Evolutionary conservation across 2,329 filamentous ascomycete species (phyloP).

Genomic region (Helotiales sp.): DNA sequence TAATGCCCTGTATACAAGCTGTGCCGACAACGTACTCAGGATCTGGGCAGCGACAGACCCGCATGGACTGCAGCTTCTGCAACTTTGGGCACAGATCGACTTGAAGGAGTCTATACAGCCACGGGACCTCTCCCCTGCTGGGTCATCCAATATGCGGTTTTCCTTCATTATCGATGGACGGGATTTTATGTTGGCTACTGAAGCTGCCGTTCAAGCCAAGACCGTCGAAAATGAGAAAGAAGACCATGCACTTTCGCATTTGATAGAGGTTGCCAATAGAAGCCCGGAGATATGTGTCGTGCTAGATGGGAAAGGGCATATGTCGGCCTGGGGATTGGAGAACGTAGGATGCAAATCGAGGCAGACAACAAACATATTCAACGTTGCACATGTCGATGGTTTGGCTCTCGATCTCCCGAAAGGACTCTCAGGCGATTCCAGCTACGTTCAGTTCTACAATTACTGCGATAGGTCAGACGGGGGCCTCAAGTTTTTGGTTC

Average conservation of each 20-base stretch:
- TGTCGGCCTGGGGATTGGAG: conserved; percentile 92
- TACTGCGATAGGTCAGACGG: conserved; percentile 69
- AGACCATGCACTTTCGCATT: conserved; percentile 75
- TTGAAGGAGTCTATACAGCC: conserved; percentile 67
- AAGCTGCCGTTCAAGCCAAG: conserved; percentile 67
- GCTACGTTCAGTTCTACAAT: conserved; percentile 67
- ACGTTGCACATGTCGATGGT: conserved; percentile 75
- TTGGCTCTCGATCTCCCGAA: conserved; percentile 44
- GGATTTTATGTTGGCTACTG: conserved; percentile 76
- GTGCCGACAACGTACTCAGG: conserved; percentile 75
- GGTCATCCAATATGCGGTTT: conserved; percentile 51
- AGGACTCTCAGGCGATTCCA: conserved; percentile 18
- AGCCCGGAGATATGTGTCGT: conserved; percentile 86
- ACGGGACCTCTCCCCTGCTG: conserved; percentile 17
- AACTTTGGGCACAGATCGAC: conserved; percentile 80
- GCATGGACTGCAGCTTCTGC: conserved; percentile 68
- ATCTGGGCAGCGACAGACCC: conserved; percentile 81
- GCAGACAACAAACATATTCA: conserved; percentile 72
- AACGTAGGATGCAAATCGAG: conserved; percentile 73
- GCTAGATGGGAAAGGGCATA: conserved; percentile 77
- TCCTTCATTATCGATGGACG: conserved; percentile 81
- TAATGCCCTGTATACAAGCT: conserved; percentile 88
- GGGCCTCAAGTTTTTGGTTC: conserved; percentile 71
- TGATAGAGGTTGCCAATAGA: conserved; percentile 82
- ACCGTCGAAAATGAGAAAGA: conserved; percentile 51